Base-by-base conservation (phyloP, 2,329 filamentous ascomycete genomes). In the Daldinia sp. region DNA sequence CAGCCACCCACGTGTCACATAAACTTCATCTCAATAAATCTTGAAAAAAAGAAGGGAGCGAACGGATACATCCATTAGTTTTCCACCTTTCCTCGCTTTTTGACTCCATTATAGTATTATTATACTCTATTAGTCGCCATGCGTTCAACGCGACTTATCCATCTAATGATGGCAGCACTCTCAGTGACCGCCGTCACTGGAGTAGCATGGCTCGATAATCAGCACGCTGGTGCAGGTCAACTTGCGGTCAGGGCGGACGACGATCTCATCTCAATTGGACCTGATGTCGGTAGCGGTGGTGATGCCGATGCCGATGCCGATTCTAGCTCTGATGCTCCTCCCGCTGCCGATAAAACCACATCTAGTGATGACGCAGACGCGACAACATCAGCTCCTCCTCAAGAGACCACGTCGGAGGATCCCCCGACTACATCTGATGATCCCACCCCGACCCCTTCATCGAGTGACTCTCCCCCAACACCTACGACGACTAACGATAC, bases 111-210 rank as follows among this genome's bases (percentile, higher is more conserved):
- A 25, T 49, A 51, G 21, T 21, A 55, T 45, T 23, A 48, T 21
- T 27, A 34, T 41, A 41, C 43, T 47, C 30, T 15, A 62, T 37
- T 43, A 53, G 48, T 39, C 73, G 77, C 52, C 58, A 87, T 87
- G 85, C 81, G 81, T 71, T 74, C 80, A 25, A 76, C 75, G 55
- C 79, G 78, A 59, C 68, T 82, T 50, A 61, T 84, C 30, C 77
- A 81, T 70, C 72, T 85, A 61, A 73, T 86, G 58, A 71, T 85
- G 64, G 74, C 84, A 68, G 82, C 81, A 41, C 75, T 86, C 52
- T 82, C 82, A 41, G 72, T 83, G 60, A 64, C 80, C 55, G 77
- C 77, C 45, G 75, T 82, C 34, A 80, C 80, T 43, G 81, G 85
- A 69, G 83, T 76, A 56, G 72, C 76, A 29, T 74, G 75, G 63